Evolutionary conservation across 805 yeast species (phyloP).

Genomic region (Priceomyces haplophilus): DNA sequence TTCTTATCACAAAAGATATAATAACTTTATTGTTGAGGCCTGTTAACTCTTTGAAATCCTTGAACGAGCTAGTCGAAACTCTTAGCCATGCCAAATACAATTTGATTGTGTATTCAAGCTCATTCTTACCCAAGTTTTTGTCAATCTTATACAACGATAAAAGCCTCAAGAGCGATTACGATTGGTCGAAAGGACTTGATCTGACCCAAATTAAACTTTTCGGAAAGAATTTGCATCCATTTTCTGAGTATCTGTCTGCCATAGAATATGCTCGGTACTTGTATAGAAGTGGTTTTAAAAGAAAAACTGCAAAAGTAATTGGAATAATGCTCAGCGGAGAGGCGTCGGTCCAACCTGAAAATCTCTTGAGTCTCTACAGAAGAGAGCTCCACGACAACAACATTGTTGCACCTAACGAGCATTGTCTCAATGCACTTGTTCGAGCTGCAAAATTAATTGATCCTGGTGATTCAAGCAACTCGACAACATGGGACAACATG

Average conservation of each 20-base stretch:
- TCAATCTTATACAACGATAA: conserved; percentile 18
- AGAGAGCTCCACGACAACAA: conserved; percentile 18
- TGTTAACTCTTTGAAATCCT: conserved; percentile 19
- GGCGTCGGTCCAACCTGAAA: conserved; percentile 24
- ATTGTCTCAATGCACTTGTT: conserved; percentile 43
- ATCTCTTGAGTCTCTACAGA: conserved; percentile 27
- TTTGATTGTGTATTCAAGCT: conserved; percentile 14
- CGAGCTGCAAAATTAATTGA: conserved; percentile 38
- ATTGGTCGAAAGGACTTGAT: conserved; percentile 16
- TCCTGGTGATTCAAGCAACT: conserved; percentile 14
- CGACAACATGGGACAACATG: conserved; percentile 46
- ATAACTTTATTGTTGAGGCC: conserved; percentile 30
- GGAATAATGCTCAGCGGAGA: conserved; percentile 41
- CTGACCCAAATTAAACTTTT: neutral
- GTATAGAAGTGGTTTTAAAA: conserved; percentile 15
- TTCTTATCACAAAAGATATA: conserved; percentile 33
- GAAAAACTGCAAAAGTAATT: conserved; percentile 25
- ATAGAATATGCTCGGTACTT: conserved; percentile 28
- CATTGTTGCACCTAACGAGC: conserved; percentile 23
- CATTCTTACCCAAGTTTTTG: conserved; percentile 30
- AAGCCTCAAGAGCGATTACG: conserved; percentile 2
- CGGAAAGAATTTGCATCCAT: neutral
- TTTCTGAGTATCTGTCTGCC: conserved; percentile 1
- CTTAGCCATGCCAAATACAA: conserved; percentile 10
- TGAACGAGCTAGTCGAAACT: conserved; percentile 19